Evolutionary conservation across 495 filamentous ascomycete genomes (phyloP).

Genomic region (Viridothelium virens): DNA sequence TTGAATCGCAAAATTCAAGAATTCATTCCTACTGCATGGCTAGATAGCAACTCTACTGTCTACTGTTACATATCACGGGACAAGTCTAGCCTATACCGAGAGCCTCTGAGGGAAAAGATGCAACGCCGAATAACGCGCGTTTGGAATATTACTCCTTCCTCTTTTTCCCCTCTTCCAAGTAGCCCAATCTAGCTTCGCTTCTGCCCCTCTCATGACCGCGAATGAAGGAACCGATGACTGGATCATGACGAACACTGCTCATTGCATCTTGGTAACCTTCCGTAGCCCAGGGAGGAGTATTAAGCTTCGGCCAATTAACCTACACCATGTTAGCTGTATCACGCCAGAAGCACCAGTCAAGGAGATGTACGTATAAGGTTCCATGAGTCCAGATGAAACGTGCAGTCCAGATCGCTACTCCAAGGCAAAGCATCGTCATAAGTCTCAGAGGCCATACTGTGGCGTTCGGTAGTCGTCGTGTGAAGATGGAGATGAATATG

Average conservation of each 20-base stretch:
- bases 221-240: conserved; percentile 64
- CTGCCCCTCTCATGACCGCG: conserved; percentile 66
- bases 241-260: conserved; percentile 63
- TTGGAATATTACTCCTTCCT: conserved; percentile 37
- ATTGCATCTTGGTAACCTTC: conserved; percentile 89
- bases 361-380: conserved; percentile 75
- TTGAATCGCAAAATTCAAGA: background rate
- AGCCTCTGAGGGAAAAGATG: background rate
- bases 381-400: conserved; percentile 73
- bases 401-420: conserved; percentile 58
- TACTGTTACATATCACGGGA: background rate
- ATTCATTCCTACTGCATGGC: background rate
- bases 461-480: conserved; percentile 56
- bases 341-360: background rate
- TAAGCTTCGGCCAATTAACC: conserved; percentile 97
- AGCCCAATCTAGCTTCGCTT: conserved; percentile 68
- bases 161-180: conserved; percentile 93
- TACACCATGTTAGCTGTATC: conserved; percentile 34
- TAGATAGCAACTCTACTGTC: background rate
- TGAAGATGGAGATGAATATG: conserved; percentile 68
- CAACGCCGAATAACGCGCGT: background rate
- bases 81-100: background rate
- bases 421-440: conserved; percentile 67
- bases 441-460: conserved; percentile 69
- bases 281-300: conserved; percentile 69